phyloP scores from a whole-genome alignment of 108 stramenopile genomes.

The Skeletonema grethae region DNA sequence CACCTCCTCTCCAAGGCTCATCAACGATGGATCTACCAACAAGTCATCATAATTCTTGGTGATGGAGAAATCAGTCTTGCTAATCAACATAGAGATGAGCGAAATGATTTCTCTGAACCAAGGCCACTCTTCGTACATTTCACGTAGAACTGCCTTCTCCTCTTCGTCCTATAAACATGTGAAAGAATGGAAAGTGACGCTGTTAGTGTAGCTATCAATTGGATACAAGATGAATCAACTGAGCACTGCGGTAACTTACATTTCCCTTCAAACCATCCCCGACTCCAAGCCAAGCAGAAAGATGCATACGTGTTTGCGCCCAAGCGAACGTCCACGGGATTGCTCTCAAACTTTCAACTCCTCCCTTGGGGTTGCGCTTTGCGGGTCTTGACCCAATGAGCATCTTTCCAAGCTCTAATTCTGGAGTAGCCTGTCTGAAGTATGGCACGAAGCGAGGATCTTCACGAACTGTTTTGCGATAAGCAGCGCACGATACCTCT shows the following conservation, averaged over 20 bases:
- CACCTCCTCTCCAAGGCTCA: constrained; percentile 81
- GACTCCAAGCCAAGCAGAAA: constrained; percentile 98
- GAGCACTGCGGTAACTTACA: constrained; percentile 29
- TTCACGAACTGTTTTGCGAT: constrained; percentile 85
- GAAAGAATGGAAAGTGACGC: not conserved
- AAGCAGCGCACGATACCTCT: constrained; percentile 77
- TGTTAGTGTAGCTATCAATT: not conserved
- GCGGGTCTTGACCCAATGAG: constrained; percentile 96
- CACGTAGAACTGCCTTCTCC: constrained; percentile 60
- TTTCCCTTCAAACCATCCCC: constrained; percentile 75
- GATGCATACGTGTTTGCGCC: constrained; percentile 93
- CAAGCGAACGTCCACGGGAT: constrained; percentile 99
- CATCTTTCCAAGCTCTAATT: constrained; percentile 87
- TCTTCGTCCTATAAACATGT: constrained; percentile 41
- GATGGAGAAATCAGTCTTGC: constrained; percentile 93
- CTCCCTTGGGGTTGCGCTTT: constrained; percentile 95
- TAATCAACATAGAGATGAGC: constrained; percentile 93
- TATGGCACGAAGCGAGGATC: constrained; percentile 96
- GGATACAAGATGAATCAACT: not conserved
- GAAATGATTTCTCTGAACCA: constrained; percentile 94
- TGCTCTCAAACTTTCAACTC: constrained; percentile 94
- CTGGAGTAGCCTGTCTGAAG: constrained; percentile 97
- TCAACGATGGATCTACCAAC: constrained; percentile 73
- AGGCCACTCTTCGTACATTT: constrained; percentile 96
- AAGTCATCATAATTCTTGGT: constrained; percentile 91